phyloP scores from a whole-genome alignment of 805 yeast species.

The Tetrapisispora nanseiensis region DNA sequence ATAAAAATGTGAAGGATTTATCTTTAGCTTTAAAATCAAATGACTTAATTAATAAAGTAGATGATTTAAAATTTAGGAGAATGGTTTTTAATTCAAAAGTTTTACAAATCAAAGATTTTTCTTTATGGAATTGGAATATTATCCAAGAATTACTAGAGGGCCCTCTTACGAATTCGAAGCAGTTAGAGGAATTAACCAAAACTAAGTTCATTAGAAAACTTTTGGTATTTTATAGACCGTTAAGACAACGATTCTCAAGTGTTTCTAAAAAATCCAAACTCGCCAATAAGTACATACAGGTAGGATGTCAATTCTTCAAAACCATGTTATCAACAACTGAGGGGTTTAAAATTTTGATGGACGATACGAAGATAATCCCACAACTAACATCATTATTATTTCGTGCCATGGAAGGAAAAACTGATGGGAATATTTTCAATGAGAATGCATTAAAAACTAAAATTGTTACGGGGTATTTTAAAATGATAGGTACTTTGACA shows the following conservation, averaged over 20 bases:
- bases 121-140: slow-evolving; percentile 82
- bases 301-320: slow-evolving; percentile 68
- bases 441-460: slow-evolving; percentile 50
- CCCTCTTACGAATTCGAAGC: slow-evolving; percentile 60
- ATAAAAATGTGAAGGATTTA: slow-evolving; percentile 15
- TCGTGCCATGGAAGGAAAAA: slow-evolving; percentile 28
- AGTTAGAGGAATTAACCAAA: slow-evolving; percentile 66
- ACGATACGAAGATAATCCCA: slow-evolving; percentile 63
- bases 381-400: slow-evolving; percentile 82
- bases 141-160: slow-evolving; percentile 69
- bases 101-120: slow-evolving; percentile 63
- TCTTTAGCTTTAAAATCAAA: slow-evolving; percentile 18
- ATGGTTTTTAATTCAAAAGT: slow-evolving; percentile 63
- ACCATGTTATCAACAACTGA: slow-evolving; percentile 50
- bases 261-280: slow-evolving; percentile 38
- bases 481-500: slow-evolving; percentile 66
- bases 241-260: slow-evolving; percentile 68
- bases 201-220: slow-evolving; percentile 82
- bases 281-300: slow-evolving; percentile 49
- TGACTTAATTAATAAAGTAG: slow-evolving; percentile 31
- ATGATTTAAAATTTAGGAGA: slow-evolving; percentile 58
- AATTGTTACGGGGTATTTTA: slow-evolving; percentile 65
- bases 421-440: slow-evolving; percentile 61
- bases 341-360: slow-evolving; percentile 57
- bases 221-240: slow-evolving; percentile 82